These are phyloP conservation scores for Kwoniella mangroviensis DNA, from an alignment of 768 basidiomycete species.

Conservation along the genomic window DNA sequence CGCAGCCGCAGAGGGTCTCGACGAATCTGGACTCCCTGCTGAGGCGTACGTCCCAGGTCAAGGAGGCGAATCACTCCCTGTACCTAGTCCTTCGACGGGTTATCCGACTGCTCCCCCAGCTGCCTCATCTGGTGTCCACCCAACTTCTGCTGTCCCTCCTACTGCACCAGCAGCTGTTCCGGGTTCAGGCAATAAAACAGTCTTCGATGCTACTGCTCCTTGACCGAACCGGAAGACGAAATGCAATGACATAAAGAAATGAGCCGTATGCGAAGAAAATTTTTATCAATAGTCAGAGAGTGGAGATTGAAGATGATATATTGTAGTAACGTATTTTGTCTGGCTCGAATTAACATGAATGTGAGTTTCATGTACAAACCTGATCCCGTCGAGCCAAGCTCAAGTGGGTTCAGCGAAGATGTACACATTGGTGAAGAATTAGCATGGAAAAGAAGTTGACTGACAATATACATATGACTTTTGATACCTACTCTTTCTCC, in stretches of 20 bases:
- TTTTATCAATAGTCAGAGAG: no score
- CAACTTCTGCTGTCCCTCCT: neutral
- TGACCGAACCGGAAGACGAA: neutral
- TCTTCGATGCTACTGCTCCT: constrained; percentile 42
- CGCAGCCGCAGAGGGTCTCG: constrained; percentile 81
- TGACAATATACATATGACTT: neutral
- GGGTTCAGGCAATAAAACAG: constrained; percentile 38
- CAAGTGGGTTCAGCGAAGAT: neutral
- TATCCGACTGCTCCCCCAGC: constrained; percentile 4
- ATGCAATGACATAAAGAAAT: neutral
- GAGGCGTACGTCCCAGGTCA: constrained; percentile 73
- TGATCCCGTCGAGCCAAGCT: neutral
- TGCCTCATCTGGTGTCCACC: neutral
- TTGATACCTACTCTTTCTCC: neutral
- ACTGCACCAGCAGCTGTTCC: constrained; percentile 18
- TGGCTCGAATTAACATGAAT: neutral
- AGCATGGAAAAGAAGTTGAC: neutral
- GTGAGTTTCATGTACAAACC: neutral
- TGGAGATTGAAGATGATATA: neutral
- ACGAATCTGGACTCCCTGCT: constrained; percentile 79
- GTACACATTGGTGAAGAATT: neutral
- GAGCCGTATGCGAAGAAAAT: no score
- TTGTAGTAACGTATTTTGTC: neutral
- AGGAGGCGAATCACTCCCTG: constrained; percentile 38
- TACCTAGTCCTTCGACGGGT: constrained; percentile 25